Base-by-base conservation (phyloP, 257 asterid genomes). In the Parsonsia alboflavescens region DNA sequence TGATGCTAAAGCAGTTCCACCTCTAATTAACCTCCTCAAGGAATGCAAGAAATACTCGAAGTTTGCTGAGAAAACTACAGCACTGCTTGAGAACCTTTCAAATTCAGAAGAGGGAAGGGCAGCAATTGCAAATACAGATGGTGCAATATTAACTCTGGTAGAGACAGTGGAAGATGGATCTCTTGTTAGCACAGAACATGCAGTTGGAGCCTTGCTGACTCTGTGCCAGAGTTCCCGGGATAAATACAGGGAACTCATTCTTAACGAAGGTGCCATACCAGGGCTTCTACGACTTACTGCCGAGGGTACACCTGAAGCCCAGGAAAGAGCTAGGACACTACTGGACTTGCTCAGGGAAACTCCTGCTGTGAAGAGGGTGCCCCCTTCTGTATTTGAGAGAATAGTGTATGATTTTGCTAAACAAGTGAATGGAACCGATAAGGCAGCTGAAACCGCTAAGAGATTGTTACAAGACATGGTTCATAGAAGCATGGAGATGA, bases 81-180 rank as follows among this genome's bases (percentile, higher is more conserved):
- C 84, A 50, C 87, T 93, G 58, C 88, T 92, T 7, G 92, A 90
- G 83, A 85, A 88, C 74, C 86, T 92, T 75, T 88, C 88, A 19
- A 77, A 80, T 66, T 86, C 89, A 2, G 93, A 90, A 63, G 97
- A 88, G 72, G 98, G 98, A 76, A 80, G 93, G 82, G 81, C 17
- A 10, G 90, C 89, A 52, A 88, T 93, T 61, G 76, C 92, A 15
- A 79, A 85, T 58, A 83, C 80, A 22, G 82, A 83, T 22, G 90
- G 90, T 54, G 98, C 91, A 73, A 88, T 93, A 83, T 69, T 93
- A 74, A 85, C 93, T 68, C 76, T 93, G 50, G 98, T 93, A 3
- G 89, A 89, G 72, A 93, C 98, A 1, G 86, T 93, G 26, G 98
- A 93, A 74, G 97, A 90, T 78, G 98, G 98, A 50, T 93, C 98